Evolutionary conservation across 202 grass and related monocot genomes (phyloP), one percentile per base, ranked within the genome.

Genomic region (Panicum virgatum): DNA sequence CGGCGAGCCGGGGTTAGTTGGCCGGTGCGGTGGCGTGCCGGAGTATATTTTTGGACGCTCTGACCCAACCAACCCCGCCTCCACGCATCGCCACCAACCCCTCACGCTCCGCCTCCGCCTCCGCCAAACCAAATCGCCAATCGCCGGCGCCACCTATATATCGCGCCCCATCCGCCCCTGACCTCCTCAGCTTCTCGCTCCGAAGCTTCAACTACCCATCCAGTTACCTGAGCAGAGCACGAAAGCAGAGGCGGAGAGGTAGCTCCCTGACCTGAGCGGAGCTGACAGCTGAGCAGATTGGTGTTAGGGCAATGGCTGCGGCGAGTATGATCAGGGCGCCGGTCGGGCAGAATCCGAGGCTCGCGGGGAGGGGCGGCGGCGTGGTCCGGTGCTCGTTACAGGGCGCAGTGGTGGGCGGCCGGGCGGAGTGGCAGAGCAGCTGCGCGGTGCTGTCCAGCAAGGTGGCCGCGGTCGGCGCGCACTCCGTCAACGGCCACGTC

Each of bases 381-480:
- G 78, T 82, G 52, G 74, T 84, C 51, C 63, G 79, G 70, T 81
- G 72, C 71, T 88, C 84, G 15, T 66, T 89, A 26, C 86, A 91
- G 26, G 86, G 84, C 59, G 88, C 89, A 14, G 80, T 82, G 14
- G 88, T 86, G 3, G 76, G 79, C 18, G 88, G 83, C 64, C 92
- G 90, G 8, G 16, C 78, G 0, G 94, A 97, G 32, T 94, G 94
- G 94, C 87, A 92, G 50, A 90, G 91, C 85, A 90, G 39, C 64
- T 92, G 94, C 68, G 89, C 91, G 37, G 87, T 94, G 71, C 92
- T 97, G 27, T 94, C 92, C 63, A 85, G 94, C 88, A 97, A 94
- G 70, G 80, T 81, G 37, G 91, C 84, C 8, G 79, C 86, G 13
- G 78, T 86, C 36, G 44, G 85, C 37, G 70, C 85, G 26, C 64